Evolutionary conservation across 495 filamentous ascomycete species (phyloP).

Genomic region (Oleoguttula mirabilis): DNA sequence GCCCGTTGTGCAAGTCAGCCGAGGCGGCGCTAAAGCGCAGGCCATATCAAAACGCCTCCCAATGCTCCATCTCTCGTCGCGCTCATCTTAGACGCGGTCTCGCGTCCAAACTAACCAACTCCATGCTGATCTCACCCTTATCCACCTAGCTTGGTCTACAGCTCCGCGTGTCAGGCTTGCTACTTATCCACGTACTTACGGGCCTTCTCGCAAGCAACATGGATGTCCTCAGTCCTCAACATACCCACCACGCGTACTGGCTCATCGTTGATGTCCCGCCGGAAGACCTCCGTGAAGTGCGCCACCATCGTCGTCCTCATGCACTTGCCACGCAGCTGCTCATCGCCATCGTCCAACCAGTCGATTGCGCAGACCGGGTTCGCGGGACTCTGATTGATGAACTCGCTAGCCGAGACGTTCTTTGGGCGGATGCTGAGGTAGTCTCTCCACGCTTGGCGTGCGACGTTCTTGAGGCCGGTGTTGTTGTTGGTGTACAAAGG

Average conservation of each 20-base stretch:
- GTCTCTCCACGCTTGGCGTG: neutral
- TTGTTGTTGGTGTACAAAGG: constrained; percentile 11
- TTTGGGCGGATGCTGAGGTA: constrained; percentile 2
- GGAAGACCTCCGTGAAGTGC: neutral
- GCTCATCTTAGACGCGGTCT: no score
- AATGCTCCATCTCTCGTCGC: no score
- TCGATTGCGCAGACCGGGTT: neutral
- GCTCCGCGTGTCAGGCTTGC: no score
- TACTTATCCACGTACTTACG: no score
- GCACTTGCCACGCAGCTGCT: neutral
- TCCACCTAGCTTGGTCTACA: no score
- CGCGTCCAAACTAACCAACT: no score
- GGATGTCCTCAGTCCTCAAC: no score
- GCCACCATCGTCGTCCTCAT: constrained; percentile 1
- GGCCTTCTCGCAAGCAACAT: no score
- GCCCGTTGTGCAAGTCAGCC: no score
- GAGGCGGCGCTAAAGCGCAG: no score
- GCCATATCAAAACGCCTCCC: no score
- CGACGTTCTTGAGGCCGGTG: neutral
- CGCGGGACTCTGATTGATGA: neutral
- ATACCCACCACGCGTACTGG: neutral
- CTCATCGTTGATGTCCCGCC: neutral
- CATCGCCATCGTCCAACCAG: constrained; percentile 2
- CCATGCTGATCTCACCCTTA: no score
- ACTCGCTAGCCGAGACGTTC: neutral